phyloP scores from a whole-genome alignment of 805 yeast species.

The Naumovozyma dairenensis region DNA sequence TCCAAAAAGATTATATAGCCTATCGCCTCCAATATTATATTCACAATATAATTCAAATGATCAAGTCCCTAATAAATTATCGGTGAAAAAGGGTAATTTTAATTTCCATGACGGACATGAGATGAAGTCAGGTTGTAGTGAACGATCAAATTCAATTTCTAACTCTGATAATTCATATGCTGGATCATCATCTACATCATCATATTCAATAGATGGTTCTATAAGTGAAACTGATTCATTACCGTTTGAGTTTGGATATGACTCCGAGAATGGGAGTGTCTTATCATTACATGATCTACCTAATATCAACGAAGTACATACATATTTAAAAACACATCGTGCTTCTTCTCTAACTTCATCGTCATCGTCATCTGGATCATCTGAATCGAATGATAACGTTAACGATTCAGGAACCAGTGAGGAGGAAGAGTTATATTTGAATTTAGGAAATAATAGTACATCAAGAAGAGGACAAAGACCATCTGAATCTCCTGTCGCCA shows the following conservation, averaged over 20 bases:
- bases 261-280: conserved; percentile 18
- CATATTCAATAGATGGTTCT: background rate
- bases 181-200: background rate
- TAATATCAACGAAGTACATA: background rate
- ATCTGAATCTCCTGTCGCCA: background rate
- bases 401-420: background rate
- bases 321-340: background rate
- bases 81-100: conserved; percentile 9
- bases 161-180: too few species aligned
- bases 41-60: too few species aligned
- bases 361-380: too few species aligned
- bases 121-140: conserved; percentile 6
- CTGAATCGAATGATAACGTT: background rate
- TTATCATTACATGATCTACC: conserved; percentile 9
- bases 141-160: background rate
- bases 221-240: conserved; percentile 6
- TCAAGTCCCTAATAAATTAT: too few species aligned
- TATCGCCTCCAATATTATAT: too few species aligned
- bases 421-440: conserved; percentile 13
- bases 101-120: conserved; percentile 11
- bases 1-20: too few species aligned
- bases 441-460: conserved; percentile 11
- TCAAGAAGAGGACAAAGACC: conserved; percentile 8
- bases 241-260: conserved; percentile 25
- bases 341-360: too few species aligned